Base-by-base conservation (phyloP, 345 rosid genomes). In the Geranium brycei region DNA sequence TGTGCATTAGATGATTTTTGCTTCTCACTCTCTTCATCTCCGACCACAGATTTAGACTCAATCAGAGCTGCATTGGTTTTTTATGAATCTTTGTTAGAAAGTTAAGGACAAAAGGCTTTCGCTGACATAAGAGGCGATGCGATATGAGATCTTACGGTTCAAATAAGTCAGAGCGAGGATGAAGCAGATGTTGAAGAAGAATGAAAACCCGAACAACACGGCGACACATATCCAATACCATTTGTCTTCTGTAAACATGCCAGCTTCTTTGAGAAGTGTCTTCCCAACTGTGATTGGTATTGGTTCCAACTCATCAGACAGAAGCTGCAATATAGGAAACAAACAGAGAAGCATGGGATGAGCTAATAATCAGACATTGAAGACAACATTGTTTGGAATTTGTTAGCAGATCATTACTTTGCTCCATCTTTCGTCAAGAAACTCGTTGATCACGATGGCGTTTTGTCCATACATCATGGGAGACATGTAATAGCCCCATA, bases 181-280 rank as follows among this genome's bases (percentile, higher is more conserved):
- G 64, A 68, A 81, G 67, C 72, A 58, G 31, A 69, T 3, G 72
- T 85, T 87, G 78, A 73, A 85, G 31, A 85, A 23, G 12, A 79
- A 11, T 14, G 73, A 68, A 69, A 70, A 82, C 19, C 74, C 32
- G 18, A 76, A 47, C 66, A 76, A 63, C 19, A 85, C 95, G 7
- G 70, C 66, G n/a, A 83, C 7, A 70, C 88, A 87, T 61, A 87
- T 66, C 95, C 91, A 87, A 68, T 87, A 87, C 91, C 91, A 85
- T 31, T 73, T 67, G 64, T 84, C 68, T 17, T 78, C 71, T 8
- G 78, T 64, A 58, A 72, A 80, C 59, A 85, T 31, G 7, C 85
- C 91, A 15, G 85, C 72, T 7, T 72, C 61, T 71, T 70, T 71
- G 60, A 72, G 71, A 66, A 72, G 75, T 28, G 64, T 18, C 70